phyloP scores from a whole-genome alignment of 306 rosid genomes.

The Carpinus viminea region DNA sequence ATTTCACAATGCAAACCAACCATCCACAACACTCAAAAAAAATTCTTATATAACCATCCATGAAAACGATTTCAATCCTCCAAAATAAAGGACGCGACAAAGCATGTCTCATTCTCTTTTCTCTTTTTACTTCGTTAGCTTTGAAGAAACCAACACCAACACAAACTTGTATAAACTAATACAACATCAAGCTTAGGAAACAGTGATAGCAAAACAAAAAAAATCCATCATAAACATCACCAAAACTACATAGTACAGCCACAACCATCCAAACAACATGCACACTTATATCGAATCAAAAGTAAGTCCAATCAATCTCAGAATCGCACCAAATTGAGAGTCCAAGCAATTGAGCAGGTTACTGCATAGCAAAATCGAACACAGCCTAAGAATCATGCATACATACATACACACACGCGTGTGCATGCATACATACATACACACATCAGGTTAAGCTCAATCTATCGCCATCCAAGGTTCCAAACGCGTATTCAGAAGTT shows the following conservation, averaged over 20 bases:
- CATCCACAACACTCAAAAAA: not conserved
- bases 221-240: not conserved
- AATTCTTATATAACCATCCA: not conserved
- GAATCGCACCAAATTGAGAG: not conserved
- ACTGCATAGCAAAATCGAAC: not conserved
- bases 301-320: not conserved
- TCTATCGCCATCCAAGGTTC: not conserved
- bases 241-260: not conserved
- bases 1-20: not conserved
- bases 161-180: constrained; percentile 4
- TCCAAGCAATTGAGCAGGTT: not conserved
- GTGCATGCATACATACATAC: not conserved
- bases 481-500: not conserved
- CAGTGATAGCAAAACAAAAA: not conserved
- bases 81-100: not conserved
- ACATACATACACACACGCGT: not conserved
- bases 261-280: not conserved
- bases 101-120: not conserved
- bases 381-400: not conserved
- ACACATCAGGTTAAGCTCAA: not conserved
- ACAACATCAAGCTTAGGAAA: constrained; percentile 1
- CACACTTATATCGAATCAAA: not conserved
- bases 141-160: not conserved
- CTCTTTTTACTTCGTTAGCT: not conserved
- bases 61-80: not conserved